Evolutionary conservation across 164 flowering plant genomes (phyloP), one percentile per base, ranked within the genome.

Genomic region (Vitis rotundifolia): DNA sequence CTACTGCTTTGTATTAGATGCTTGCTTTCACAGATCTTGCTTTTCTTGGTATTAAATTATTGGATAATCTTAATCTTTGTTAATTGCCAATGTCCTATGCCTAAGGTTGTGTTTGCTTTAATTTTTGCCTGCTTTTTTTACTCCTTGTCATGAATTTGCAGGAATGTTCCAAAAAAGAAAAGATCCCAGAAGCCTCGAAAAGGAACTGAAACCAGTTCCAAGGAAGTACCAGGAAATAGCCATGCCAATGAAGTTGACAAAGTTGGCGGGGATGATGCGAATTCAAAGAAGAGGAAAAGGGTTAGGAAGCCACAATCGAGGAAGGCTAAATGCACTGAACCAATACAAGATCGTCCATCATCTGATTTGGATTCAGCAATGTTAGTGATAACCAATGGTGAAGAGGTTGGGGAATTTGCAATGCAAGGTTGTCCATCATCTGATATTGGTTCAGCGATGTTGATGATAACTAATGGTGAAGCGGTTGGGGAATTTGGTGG

Each of bases 91-190:
- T 56, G 13, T 15, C 14, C 49, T 26, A 52, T 15, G 4, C n/a
- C 0, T n/a, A 8, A 31, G 14, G 11, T 10, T 66, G 44, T 6
- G 29, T 9, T 22, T 18, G 50, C 11, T 9, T 22, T 63, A 9
- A 14, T 14, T 13, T 22, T 16, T 59, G 49, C 29, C 6, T 68
- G n/a, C 53, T 29, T 5, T 66, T 51, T 49, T 54, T 15, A 26
- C 28, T 59, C 48, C 29, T 1, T 67, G 13, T 74, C 28, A 16
- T 74, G 60, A 9, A 11, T 68, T 49, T 75, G 65, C 81, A 79
- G 84, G 47, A 59, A 68, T 28, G 62, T 60, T 73, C 52, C 73
- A 15, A 66, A 61, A 49, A 77, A 64, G 62, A 49, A 31, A 19
- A 61, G 68, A 68, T 37, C 65, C 29, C 75, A 53, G 71, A 57